A percentile compares a stretch with the other conserved stretches of the same genome.
These are phyloP conservation scores for Diaporthe sp. DNA, from an alignment of 2,329 filamentous ascomycete species.

Conservation along the genomic window DNA sequence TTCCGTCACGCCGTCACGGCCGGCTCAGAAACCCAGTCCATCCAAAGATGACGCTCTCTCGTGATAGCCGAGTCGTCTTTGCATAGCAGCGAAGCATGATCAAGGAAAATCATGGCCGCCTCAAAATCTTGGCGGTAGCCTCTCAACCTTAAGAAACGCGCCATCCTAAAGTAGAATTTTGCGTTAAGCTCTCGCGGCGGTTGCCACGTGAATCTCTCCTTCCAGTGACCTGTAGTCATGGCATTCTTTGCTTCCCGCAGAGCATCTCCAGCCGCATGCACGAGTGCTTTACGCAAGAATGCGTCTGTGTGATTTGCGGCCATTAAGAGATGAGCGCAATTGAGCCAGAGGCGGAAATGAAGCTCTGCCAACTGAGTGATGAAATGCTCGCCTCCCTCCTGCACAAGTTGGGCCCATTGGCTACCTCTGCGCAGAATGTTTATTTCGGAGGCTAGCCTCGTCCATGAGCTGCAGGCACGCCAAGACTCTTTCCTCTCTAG, in stretches of 20 bases:
- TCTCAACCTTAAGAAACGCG: neutral
- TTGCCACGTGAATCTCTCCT: neutral
- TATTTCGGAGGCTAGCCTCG: no score
- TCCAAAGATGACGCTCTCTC: neutral
- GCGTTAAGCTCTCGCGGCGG: neutral
- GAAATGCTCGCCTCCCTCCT: neutral
- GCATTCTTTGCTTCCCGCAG: no score
- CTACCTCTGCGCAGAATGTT: no score
- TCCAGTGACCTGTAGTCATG: no score
- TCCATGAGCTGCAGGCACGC: neutral
- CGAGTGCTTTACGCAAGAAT: no score
- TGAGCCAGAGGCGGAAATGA: neutral
- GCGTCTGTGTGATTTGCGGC: no score
- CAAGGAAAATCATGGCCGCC: neutral
- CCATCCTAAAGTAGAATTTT: neutral
- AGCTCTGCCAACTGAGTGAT: neutral
- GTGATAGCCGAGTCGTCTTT: neutral
- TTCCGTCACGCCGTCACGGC: neutral
- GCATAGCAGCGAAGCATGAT: neutral
- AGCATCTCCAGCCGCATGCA: no score
- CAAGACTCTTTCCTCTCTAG: fast-evolving
- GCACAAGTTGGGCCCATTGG: neutral
- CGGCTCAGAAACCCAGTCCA: neutral
- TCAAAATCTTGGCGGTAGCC: fast-evolving
- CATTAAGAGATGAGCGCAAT: neutral